A percentile compares a stretch with the other conserved stretches of the same genome.
Evolutionary conservation across 1,284 basidiomycete genomes (phyloP).

Genomic region (Lentinus polychrous): DNA sequence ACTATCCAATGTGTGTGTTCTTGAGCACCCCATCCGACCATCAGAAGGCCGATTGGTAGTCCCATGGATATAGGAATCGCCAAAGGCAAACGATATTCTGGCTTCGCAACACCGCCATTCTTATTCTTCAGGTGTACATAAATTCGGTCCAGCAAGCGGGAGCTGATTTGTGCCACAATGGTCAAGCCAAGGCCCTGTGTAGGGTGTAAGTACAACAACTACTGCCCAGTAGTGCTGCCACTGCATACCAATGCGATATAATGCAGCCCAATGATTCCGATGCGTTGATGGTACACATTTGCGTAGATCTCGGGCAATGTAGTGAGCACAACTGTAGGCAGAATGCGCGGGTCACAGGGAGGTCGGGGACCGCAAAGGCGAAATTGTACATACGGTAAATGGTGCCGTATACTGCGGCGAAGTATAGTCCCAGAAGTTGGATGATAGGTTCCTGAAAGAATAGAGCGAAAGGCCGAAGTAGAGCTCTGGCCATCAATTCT

Average conservation of each 20-base stretch:
- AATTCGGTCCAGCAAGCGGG: conserved; percentile 44
- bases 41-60: conserved; percentile 51
- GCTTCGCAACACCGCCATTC: conserved; percentile 47
- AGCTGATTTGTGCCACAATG: conserved; percentile 49
- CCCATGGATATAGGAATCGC: conserved; percentile 42
- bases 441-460: conserved; percentile 43
- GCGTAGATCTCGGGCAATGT: conserved; percentile 57
- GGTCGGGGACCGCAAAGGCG: neutral
- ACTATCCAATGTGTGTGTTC: conserved; percentile 55
- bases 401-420: conserved; percentile 43
- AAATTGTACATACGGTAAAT: conserved; percentile 39
- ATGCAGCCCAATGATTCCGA: conserved; percentile 50
- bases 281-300: conserved; percentile 39
- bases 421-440: conserved; percentile 37
- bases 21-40: conserved; percentile 60
- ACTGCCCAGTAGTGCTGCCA: too few species aligned
- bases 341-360: neutral
- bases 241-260: conserved; percentile 50
- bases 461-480: conserved; percentile 43
- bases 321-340: conserved; percentile 45
- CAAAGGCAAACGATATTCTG: conserved; percentile 40
- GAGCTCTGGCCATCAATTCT: conserved; percentile 30
- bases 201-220: too few species aligned
- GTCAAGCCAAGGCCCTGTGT: conserved; percentile 27
- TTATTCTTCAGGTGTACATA: conserved; percentile 43